Evolutionary conservation across 495 filamentous ascomycete species (phyloP), one percentile per base, ranked within the genome.

Genomic region (Xylaria telfairii): DNA sequence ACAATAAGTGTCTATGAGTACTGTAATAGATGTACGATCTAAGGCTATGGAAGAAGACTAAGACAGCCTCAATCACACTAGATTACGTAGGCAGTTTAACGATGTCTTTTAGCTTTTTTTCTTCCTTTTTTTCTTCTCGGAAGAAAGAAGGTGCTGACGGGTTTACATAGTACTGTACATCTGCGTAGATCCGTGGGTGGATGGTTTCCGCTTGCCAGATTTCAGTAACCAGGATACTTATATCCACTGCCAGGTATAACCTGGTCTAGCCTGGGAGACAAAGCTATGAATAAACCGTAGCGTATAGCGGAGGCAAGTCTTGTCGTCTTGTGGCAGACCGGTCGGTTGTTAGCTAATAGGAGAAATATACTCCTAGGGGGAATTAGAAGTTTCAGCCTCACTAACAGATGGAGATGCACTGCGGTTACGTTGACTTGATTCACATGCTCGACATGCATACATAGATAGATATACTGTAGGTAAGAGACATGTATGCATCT

Each of bases 131-230:
- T 8, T 49, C 24, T 1, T 42, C 47, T 26, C 3, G 39, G 19
- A 32, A 41, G 32, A 54, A 66, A 66, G 47, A 66, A 54, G n/a
- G 47, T 66, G 64, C 64, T 66, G 46, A 66, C 34, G 6, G 32
- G 46, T 13, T 44, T 65, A 49, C 26, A 51, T 34, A 21, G 6
- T 54, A 54, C 64, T 54, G 34, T 34, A 66, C 41, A 69, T 69
- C 41, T 8, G 42, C 32, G n/a, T n/a, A n/a, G n/a, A n/a, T n/a
- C n/a, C n/a, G n/a, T n/a, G n/a, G 13, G 37, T 32, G 28, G 37
- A 19, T 47, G 24, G 37, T 69, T 44, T 62, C 41, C 37, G 21
- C 34, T 62, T 30, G 51, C 51, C 51, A 54, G 51, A 54, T 54
- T 54, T 54, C 51, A 30, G 51, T 54, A 54, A 26, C 51, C 26